phyloP scores from a whole-genome alignment of 768 basidiomycete genomes.

The Pulveroboletus sp. region DNA sequence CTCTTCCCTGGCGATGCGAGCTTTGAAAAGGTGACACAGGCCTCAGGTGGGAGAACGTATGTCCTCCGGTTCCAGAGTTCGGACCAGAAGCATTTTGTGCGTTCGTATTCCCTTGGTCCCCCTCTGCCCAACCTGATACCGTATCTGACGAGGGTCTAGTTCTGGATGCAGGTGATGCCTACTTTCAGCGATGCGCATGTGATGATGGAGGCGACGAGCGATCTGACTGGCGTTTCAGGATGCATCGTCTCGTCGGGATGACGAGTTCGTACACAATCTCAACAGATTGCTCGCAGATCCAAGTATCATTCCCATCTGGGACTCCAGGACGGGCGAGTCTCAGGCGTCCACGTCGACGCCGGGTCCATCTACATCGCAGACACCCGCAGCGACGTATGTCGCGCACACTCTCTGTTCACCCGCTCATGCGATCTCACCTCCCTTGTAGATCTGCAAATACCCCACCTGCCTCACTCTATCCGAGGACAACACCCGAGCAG shows the following conservation, averaged over 20 bases:
- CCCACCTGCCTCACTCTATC: constrained; percentile 3
- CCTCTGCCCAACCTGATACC: neutral
- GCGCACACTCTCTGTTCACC: no score
- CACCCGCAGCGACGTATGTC: constrained; percentile 29
- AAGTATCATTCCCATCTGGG: constrained; percentile 58
- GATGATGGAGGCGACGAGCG: neutral
- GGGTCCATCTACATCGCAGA: constrained; percentile 29
- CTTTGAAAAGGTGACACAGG: constrained; percentile 69
- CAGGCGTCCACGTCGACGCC: constrained; percentile 45
- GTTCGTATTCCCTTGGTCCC: constrained; percentile 20
- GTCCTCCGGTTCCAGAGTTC: constrained; percentile 92
- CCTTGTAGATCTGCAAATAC: constrained; percentile 8
- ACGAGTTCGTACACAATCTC: constrained; percentile 68
- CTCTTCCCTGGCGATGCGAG: constrained; percentile 83
- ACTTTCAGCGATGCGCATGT: neutral
- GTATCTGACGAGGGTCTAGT: constrained; percentile 39
- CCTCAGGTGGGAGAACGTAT: constrained; percentile 64
- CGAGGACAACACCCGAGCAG: constrained; percentile 52
- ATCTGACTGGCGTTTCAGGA: constrained; percentile 41
- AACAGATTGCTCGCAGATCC: constrained; percentile 69
- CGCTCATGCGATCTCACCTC: neutral
- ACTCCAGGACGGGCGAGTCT: constrained; percentile 33
- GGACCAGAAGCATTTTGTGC: constrained; percentile 83
- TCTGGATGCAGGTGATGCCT: constrained; percentile 75
- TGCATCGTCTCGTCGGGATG: constrained; percentile 59